These are phyloP conservation scores for Boechera retrofracta DNA, from an alignment of 345 rosid species.

Conservation along the genomic window DNA sequence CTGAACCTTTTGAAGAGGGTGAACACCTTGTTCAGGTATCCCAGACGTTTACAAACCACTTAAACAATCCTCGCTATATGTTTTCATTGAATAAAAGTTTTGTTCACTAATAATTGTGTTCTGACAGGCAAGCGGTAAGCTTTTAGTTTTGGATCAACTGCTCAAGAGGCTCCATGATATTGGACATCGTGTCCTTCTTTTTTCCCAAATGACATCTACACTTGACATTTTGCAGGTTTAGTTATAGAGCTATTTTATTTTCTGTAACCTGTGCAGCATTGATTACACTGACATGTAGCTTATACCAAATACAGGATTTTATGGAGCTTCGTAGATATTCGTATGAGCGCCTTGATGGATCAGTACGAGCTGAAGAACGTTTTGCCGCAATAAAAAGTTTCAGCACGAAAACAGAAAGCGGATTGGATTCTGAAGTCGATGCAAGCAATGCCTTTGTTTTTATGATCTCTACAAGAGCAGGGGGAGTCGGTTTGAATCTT, in stretches of 20 bases:
- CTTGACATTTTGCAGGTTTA: constrained; percentile 90
- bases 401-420: constrained; percentile 52
- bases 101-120: constrained; percentile 19
- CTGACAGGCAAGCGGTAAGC: constrained; percentile 83
- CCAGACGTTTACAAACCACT: constrained; percentile 13
- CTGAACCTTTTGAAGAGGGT: constrained; percentile 92
- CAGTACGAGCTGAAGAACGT: constrained; percentile 91
- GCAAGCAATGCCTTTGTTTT: constrained; percentile 71
- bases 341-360: constrained; percentile 97
- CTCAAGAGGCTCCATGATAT: constrained; percentile 64
- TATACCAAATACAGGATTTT: constrained; percentile 61
- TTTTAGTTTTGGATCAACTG: constrained; percentile 72
- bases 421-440: constrained; percentile 45
- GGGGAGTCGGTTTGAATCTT: constrained; percentile 95
- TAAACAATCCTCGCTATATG: background rate
- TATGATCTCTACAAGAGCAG: constrained; percentile 94
- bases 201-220: constrained; percentile 92
- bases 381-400: constrained; percentile 91
- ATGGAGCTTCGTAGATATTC: constrained; percentile 81
- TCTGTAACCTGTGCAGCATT: background rate
- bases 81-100: background rate
- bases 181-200: constrained; percentile 86
- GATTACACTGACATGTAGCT: constrained; percentile 19
- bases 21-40: constrained; percentile 91
- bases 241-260: background rate